A percentile compares a stretch with the other conserved stretches of the same genome.
Conservation (phyloP, 2,329 filamentous ascomycete species). For the Penicillium sp. region DNA sequence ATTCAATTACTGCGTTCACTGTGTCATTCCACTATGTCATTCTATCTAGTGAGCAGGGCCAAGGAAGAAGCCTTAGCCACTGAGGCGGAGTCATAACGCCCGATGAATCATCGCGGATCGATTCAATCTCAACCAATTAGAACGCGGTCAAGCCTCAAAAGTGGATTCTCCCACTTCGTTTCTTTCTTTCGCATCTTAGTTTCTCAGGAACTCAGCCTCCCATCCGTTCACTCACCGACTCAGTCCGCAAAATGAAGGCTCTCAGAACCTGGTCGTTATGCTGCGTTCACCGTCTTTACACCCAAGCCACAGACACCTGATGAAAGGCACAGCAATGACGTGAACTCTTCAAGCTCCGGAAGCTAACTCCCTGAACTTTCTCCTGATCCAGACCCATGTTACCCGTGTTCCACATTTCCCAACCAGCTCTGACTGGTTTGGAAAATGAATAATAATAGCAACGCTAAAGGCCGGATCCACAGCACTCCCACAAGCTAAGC, state of each 20-base stretch:
- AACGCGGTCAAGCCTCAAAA: background rate
- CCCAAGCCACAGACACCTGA: slow-evolving; percentile 2
- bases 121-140: background rate
- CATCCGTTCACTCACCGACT: slow-evolving; percentile 18
- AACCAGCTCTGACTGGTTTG: background rate
- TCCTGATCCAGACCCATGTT: background rate
- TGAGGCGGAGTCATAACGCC: slow-evolving; percentile 3
- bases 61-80: background rate
- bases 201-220: slow-evolving; percentile 10
- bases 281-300: slow-evolving; percentile 17
- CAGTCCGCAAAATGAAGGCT: slow-evolving; percentile 1
- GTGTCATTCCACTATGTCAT: background rate
- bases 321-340: background rate
- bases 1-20: no score
- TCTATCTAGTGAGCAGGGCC: background rate
- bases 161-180: background rate
- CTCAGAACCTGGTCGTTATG: background rate
- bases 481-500: background rate
- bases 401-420: background rate
- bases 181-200: background rate
- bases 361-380: background rate
- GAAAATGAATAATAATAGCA: background rate
- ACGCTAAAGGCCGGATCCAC: background rate
- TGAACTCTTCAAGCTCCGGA: background rate
- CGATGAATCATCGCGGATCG: slow-evolving; percentile 1